Evolutionary conservation across 306 rosid genomes (phyloP), one percentile per base, ranked within the genome.

Genomic region (Clitoria ternatea): DNA sequence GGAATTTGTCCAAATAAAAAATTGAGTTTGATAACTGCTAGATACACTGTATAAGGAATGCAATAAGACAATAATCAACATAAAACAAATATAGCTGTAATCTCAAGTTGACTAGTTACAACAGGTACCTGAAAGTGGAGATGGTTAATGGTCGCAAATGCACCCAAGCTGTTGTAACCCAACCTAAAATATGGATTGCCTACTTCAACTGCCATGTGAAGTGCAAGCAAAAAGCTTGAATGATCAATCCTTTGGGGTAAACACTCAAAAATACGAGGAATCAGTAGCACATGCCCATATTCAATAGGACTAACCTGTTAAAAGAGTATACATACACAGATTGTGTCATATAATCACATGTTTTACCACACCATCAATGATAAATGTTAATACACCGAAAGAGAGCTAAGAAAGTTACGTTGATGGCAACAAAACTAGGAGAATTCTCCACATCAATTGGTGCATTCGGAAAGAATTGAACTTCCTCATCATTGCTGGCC

Each of bases 151-250:
- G 99, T 94, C 1, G 99, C 96, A 69, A 94, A 94, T 40, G 99
- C 99, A 55, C 99, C 99, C 84, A 94, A 76, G 88, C 99, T 94
- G 85, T 94, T 94, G 81, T 94, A 94, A 43, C 99, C 99, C 75
- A 94, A 36, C 19, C 99, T 87, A 77, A 94, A 94, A 87, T 85
- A 89, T 0, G 95, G 86, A 80, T 79, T 87, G 23, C 80, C 86
- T 0, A 97, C 99, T 82, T 89, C 99, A 18, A 30, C 85, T 0
- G 96, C 95, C 99, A 94, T 87, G 80, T 86, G 85, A 52, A 94
- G 87, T n/a, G 99, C 99, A 62, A 94, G 96, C 79, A 80, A 71
- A 73, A 90, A 79, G 90, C 95, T 91, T 33, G 72, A 86, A 2
- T 70, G 84, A 77, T 94, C 99, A 59, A 94, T 91, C 88, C 85